Conservation (phyloP, 148 eudicot genomes). For the Vaccinium corymbosum region DNA sequence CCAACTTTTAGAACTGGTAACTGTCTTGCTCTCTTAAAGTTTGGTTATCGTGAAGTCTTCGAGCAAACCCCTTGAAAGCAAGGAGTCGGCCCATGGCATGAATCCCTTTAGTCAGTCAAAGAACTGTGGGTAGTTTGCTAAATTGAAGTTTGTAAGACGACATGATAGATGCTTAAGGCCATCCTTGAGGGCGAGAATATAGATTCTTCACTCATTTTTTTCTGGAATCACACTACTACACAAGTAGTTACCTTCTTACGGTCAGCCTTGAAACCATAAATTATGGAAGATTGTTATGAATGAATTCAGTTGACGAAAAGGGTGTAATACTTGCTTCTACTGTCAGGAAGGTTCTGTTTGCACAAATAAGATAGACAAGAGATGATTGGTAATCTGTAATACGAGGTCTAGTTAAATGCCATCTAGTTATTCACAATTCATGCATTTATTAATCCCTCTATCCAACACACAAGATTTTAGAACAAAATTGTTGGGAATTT, state of each 20-base stretch:
- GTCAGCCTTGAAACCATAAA: not conserved
- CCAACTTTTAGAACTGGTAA: not conserved
- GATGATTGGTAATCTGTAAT: not conserved
- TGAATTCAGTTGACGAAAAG: not conserved
- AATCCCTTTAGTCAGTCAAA: not conserved
- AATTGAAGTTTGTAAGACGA: not conserved
- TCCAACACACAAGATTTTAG: not conserved
- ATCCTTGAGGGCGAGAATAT: not conserved
- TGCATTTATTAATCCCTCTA: not conserved
- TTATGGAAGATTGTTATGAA: not conserved
- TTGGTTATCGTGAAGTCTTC: too few relatives aligned
- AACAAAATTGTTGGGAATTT: not conserved
- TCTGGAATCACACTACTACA: not conserved
- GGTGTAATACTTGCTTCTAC: too few relatives aligned
- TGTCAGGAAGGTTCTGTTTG: not conserved
- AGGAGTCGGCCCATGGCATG: too few relatives aligned
- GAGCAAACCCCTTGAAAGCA: too few relatives aligned
- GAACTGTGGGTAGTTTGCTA: not conserved
- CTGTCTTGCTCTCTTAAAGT: not conserved
- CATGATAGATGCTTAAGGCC: not conserved
- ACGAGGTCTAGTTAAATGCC: not conserved
- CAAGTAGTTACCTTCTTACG: not conserved
- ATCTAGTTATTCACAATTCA: not conserved
- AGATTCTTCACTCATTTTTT: not conserved
- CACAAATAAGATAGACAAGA: not conserved